Percentiles rank a stretch among this genome's conserved stretches.
Conservation (phyloP, 140 eudicot genomes). For the Erigeron philadelphicus region DNA sequence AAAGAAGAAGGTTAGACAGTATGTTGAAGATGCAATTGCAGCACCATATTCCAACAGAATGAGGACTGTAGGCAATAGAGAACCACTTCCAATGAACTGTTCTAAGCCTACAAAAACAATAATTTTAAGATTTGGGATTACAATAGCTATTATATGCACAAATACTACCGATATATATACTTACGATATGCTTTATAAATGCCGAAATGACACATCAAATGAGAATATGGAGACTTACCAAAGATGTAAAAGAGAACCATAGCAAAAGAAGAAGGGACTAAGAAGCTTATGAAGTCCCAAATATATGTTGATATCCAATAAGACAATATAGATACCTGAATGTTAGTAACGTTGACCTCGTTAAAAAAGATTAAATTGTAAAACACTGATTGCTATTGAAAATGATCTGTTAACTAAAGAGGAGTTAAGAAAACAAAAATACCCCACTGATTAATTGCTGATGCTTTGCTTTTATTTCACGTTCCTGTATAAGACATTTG, state of each 20-base stretch:
- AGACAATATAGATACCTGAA: constrained; percentile 76
- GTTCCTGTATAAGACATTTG: constrained; percentile 56
- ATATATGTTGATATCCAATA: constrained; percentile 84
- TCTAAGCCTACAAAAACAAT: constrained; percentile 54
- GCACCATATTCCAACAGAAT: constrained; percentile 83
- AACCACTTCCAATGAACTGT: constrained; percentile 74
- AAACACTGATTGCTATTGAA: constrained; percentile 21
- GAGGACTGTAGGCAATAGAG: constrained; percentile 63
- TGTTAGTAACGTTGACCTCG: constrained; percentile 13
- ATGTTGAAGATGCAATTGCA: constrained; percentile 93
- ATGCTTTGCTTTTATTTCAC: constrained; percentile 97
- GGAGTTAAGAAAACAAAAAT: constrained; percentile 29
- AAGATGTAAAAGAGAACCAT: constrained; percentile 72
- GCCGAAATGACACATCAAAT: background rate
- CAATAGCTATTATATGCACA: background rate
- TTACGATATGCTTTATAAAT: constrained; percentile 5
- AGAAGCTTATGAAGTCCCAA: constrained; percentile 97
- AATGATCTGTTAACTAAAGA: constrained; percentile 5
- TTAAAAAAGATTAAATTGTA: constrained; percentile 17
- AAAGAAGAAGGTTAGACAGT: constrained; percentile 93
- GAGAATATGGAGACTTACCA: constrained; percentile 47
- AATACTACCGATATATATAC: constrained; percentile 17
- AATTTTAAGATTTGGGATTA: constrained; percentile 4
- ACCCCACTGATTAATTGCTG: constrained; percentile 98
- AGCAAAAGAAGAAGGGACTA: constrained; percentile 83